These are phyloP conservation scores for Calocera cornea DNA, from an alignment of 768 basidiomycete genomes.

Conservation along the genomic window DNA sequence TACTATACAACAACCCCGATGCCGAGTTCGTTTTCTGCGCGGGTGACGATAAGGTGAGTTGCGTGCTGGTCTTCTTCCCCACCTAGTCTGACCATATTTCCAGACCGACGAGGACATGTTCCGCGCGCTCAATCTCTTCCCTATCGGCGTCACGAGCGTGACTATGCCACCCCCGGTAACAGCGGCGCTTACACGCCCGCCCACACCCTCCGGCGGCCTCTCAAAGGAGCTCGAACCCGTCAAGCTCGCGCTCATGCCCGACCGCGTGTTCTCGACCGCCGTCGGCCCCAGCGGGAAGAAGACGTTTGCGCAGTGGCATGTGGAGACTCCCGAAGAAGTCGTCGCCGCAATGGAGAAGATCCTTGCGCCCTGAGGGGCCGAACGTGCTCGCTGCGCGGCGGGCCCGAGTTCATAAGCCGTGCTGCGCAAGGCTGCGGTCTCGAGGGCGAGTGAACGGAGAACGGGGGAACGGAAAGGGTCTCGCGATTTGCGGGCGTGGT, in stretches of 20 bases:
- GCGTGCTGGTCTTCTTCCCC: too few relatives aligned
- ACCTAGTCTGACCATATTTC: too few relatives aligned
- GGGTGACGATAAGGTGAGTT: constrained; percentile 82
- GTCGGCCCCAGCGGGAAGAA: constrained; percentile 85
- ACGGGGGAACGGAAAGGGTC: too few relatives aligned
- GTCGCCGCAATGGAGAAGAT: constrained; percentile 64
- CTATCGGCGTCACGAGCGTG: constrained; percentile 22
- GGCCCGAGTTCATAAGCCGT: neutral
- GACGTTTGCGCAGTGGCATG: constrained; percentile 85
- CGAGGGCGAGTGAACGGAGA: too few relatives aligned
- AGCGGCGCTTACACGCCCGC: constrained; percentile 36
- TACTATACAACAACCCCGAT: constrained; percentile 84
- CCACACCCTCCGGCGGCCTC: constrained; percentile 7
- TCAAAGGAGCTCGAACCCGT: constrained; percentile 26
- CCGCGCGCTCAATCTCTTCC: constrained; percentile 56
- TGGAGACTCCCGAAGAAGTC: constrained; percentile 76
- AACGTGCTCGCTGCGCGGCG: neutral
- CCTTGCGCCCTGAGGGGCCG: neutral
- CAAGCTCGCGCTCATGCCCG: constrained; percentile 49
- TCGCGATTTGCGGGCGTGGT: too few relatives aligned
- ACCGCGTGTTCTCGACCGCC: constrained; percentile 77
- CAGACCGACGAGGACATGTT: constrained; percentile 99
- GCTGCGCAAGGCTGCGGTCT: too few relatives aligned
- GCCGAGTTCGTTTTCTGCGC: constrained; percentile 95
- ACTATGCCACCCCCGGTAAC: constrained; percentile 36